These are phyloP conservation scores for Cercospora zeae-maydis DNA, from an alignment of 2,329 filamentous ascomycete species.

Conservation along the genomic window DNA sequence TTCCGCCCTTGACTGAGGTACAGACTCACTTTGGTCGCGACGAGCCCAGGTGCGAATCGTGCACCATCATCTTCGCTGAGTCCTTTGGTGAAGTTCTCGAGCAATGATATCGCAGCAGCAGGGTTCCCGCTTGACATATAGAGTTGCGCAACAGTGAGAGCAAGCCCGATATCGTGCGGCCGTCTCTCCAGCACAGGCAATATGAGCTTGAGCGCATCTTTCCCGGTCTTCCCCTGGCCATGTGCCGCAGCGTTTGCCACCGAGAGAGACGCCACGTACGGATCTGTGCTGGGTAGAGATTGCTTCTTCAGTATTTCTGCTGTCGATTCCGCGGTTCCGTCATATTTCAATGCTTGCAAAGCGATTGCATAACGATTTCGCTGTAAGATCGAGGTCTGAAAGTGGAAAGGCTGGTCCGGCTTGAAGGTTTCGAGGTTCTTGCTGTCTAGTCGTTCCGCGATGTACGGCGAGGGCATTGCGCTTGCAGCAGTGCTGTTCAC, in stretches of 20 bases:
- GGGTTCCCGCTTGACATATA: slow-evolving; percentile 70
- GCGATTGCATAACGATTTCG: slow-evolving; percentile 64
- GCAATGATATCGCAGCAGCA: slow-evolving; percentile 67
- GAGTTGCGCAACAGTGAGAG: slow-evolving; percentile 76
- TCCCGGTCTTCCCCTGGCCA: slow-evolving; percentile 60
- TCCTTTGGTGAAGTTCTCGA: slow-evolving; percentile 70
- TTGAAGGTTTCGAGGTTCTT: slow-evolving; percentile 52
- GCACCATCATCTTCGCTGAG: slow-evolving; percentile 68
- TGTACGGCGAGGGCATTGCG: slow-evolving; percentile 59
- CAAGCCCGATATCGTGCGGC: slow-evolving; percentile 74
- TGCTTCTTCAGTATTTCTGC: slow-evolving; percentile 48
- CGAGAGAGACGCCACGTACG: slow-evolving; percentile 52
- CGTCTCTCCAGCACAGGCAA: slow-evolving; percentile 67
- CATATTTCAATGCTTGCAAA: slow-evolving; percentile 64
- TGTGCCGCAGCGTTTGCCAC: slow-evolving; percentile 72
- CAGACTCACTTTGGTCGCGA: slow-evolving; percentile 74
- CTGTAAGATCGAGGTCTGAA: slow-evolving; percentile 60
- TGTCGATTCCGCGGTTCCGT: slow-evolving; percentile 59
- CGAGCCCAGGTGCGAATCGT: slow-evolving; percentile 78
- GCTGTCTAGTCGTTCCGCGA: slow-evolving; percentile 61
- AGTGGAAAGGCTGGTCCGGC: slow-evolving; percentile 66
- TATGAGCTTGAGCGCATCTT: slow-evolving; percentile 66
- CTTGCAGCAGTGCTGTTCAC: slow-evolving; percentile 59
- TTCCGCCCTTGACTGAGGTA: slow-evolving; percentile 74
- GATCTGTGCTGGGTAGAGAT: slow-evolving; percentile 40